phyloP scores from a whole-genome alignment of 2,329 filamentous ascomycete genomes.

The Triangularia verruculosa region DNA sequence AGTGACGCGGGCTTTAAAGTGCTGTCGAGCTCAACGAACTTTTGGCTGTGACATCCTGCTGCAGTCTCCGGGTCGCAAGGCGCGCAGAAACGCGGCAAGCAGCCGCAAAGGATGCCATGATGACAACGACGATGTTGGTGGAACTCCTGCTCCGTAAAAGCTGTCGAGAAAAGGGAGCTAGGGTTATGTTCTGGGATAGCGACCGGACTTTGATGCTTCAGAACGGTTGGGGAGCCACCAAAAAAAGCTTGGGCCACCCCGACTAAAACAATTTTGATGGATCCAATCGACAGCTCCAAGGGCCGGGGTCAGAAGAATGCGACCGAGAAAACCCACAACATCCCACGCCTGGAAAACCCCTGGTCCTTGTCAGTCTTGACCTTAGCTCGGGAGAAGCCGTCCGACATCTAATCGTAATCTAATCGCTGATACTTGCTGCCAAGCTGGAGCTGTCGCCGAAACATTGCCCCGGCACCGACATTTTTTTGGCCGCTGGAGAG shows the following conservation, averaged over 20 bases:
- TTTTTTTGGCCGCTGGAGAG: background rate
- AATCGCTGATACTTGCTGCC: background rate
- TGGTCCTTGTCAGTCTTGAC: constrained; percentile 1
- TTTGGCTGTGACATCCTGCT: constrained; percentile 47
- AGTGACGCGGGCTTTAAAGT: constrained; percentile 8
- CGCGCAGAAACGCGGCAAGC: constrained; percentile 63
- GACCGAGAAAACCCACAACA: background rate
- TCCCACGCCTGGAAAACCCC: background rate
- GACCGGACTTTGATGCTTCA: background rate
- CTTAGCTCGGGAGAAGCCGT: constrained; percentile 2
- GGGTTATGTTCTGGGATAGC: background rate
- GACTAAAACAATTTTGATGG: background rate
- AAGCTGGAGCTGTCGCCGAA: constrained; percentile 2
- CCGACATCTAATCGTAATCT: background rate
- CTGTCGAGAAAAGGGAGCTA: background rate
- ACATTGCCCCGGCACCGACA: constrained; percentile 8
- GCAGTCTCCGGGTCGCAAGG: constrained; percentile 52
- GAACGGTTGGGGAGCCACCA: constrained; percentile 9
- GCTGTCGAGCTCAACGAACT: constrained; percentile 47
- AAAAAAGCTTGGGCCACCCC: constrained; percentile 9
- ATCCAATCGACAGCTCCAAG: constrained; percentile 1
- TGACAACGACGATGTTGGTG: constrained; percentile 27
- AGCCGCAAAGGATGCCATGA: constrained; percentile 65
- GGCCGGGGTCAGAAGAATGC: background rate
- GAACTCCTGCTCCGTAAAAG: constrained; percentile 10